Evolutionary conservation across 1,284 basidiomycete genomes (phyloP).

Genomic region (Puccinia horiana): DNA sequence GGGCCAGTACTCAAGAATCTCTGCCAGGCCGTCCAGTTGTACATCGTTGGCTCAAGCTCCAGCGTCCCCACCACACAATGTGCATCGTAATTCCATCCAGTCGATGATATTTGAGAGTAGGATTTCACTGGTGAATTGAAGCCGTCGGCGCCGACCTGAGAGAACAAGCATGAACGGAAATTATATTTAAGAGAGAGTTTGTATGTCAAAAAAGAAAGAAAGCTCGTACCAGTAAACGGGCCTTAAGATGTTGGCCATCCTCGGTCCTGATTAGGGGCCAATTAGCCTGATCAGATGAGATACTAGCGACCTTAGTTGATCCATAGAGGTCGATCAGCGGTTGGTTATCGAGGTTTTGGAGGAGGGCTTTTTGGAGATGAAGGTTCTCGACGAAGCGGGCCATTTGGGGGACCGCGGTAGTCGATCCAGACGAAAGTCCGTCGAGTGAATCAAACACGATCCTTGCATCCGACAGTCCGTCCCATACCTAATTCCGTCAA

Average conservation of each 20-base stretch:
- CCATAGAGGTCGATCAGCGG: conserved; percentile 55
- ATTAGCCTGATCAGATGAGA: conserved; percentile 52
- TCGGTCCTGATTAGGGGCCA: conserved; percentile 77
- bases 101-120: conserved; percentile 82
- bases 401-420: conserved; percentile 63
- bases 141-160: conserved; percentile 89
- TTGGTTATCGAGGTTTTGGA: conserved; percentile 63
- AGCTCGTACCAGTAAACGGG: conserved; percentile 69
- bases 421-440: conserved; percentile 59
- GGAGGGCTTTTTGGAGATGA: conserved; percentile 79
- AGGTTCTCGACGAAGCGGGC: conserved; percentile 83
- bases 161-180: conserved; percentile 37
- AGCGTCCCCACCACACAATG: conserved; percentile 91
- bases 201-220: background rate
- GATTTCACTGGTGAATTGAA: conserved; percentile 88
- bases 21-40: conserved; percentile 75
- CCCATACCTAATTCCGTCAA: conserved; percentile 72
- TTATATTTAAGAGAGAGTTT: background rate
- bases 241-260: conserved; percentile 66
- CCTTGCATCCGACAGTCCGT: conserved; percentile 77
- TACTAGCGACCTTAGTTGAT: conserved; percentile 53
- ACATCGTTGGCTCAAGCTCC: conserved; percentile 63
- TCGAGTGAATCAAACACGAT: conserved; percentile 69
- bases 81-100: conserved; percentile 87
- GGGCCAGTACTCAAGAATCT: conserved; percentile 94